Evolutionary conservation across 169 alveolate genomes (phyloP).

Genomic region (Toxoplasma gondii): DNA sequence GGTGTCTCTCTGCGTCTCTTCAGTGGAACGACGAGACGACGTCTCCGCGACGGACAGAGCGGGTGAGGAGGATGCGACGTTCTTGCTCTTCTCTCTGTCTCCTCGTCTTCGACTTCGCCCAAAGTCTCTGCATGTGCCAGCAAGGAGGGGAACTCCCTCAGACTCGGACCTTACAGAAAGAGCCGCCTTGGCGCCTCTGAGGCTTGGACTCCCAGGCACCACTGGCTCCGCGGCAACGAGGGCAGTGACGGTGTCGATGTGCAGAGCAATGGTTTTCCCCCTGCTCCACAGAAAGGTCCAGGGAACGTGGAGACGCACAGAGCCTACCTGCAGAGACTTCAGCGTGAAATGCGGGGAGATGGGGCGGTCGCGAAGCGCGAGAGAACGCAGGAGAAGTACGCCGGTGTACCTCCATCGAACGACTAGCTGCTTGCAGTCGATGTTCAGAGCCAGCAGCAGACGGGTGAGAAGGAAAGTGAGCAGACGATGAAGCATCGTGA

Average conservation of each 20-base stretch:
- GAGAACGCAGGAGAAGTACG: background rate
- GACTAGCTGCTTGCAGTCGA: constrained; percentile 26
- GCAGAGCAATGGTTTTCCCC: background rate
- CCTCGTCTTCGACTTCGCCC: no score
- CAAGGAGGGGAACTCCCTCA: no score
- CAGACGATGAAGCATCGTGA: constrained; percentile 5
- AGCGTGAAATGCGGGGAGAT: background rate
- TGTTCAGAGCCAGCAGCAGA: background rate
- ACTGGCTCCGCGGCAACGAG: background rate
- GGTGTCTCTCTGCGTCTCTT: no score
- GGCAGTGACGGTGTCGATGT: background rate
- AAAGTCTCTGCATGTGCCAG: no score
- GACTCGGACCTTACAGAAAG: no score
- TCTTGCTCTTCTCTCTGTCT: no score
- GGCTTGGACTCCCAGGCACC: no score
- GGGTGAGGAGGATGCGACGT: no score
- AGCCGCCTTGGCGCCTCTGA: no score
- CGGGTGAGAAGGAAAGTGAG: background rate
- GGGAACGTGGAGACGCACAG: constrained; percentile 18
- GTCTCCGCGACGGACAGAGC: no score
- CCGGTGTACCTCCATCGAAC: constrained; percentile 22
- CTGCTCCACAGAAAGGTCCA: constrained; percentile 14
- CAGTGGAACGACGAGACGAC: no score
- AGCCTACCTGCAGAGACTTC: background rate
- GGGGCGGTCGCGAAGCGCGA: background rate